Evolutionary conservation across 768 basidiomycete genomes (phyloP).

Genomic region (Pleurotus eryngii): DNA sequence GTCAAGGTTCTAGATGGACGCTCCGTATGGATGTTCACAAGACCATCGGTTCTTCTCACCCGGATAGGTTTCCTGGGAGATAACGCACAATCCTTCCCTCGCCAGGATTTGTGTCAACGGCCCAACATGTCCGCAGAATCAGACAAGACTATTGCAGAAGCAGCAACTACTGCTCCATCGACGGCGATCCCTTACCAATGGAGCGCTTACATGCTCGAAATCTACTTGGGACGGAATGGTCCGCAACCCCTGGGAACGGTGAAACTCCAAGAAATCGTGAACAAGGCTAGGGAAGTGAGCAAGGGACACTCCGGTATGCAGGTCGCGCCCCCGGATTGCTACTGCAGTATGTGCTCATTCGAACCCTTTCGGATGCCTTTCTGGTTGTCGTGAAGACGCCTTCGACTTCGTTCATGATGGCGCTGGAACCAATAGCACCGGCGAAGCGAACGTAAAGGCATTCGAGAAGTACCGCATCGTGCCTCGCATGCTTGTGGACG

Average conservation of each 20-base stretch:
- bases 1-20: no score
- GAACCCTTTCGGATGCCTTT: neutral
- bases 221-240: conserved; percentile 35
- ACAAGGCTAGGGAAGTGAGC: conserved; percentile 56
- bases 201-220: conserved; percentile 35
- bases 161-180: neutral
- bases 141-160: neutral
- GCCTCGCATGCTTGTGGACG: conserved; percentile 70
- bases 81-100: no score
- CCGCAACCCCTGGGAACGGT: conserved; percentile 58
- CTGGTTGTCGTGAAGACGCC: conserved; percentile 34
- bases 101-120: neutral
- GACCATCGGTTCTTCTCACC: no score
- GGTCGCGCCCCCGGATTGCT: neutral
- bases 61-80: no score
- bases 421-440: conserved; percentile 68
- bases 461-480: conserved; percentile 70
- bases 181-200: conserved; percentile 21
- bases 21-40: no score
- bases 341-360: neutral
- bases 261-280: conserved; percentile 56
- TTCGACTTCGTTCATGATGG: conserved; percentile 76
- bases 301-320: conserved; percentile 51
- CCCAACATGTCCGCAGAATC: neutral
- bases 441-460: conserved; percentile 58